Evolutionary conservation across 805 yeast species (phyloP).

Genomic region (Isabelozyma rhagii): DNA sequence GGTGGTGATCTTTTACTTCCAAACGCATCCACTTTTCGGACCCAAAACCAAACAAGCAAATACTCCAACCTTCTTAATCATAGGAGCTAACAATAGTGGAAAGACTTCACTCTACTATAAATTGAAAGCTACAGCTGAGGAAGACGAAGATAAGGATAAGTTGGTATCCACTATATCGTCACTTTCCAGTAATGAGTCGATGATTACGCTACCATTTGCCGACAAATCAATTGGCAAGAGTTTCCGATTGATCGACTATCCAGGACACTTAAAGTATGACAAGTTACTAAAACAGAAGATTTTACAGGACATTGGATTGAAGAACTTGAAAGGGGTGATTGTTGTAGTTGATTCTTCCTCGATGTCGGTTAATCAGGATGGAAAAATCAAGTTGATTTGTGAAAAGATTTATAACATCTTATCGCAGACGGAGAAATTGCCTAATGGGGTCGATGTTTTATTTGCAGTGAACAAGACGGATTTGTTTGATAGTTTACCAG

Average conservation of each 20-base stretch:
- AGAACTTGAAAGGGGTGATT: conserved; percentile 60
- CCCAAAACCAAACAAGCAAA: conserved; percentile 9
- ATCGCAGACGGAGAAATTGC: conserved; percentile 56
- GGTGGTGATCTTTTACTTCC: conserved; percentile 20
- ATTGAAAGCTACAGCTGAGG: conserved; percentile 11
- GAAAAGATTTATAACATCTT: conserved; percentile 58
- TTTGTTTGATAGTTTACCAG: conserved; percentile 76
- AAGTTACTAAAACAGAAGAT: conserved; percentile 52
- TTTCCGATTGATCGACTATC: conserved; percentile 68
- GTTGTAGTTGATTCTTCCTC: conserved; percentile 77
- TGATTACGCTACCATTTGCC: conserved; percentile 32
- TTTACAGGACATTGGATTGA: conserved; percentile 33
- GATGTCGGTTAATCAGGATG: conserved; percentile 41
- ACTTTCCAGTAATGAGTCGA: conserved; percentile 31
- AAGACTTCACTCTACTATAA: conserved; percentile 57
- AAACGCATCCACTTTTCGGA: conserved; percentile 12
- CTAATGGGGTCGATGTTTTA: conserved; percentile 69
- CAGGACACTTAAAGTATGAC: conserved; percentile 81
- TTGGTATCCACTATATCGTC: conserved; percentile 33
- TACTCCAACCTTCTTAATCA: conserved; percentile 57
- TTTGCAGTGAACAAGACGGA: conserved; percentile 86
- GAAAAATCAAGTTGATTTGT: conserved; percentile 43
- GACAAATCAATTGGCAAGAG: conserved; percentile 32
- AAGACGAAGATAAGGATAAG: conserved; percentile 5
- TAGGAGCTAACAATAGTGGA: conserved; percentile 65